A percentile compares a stretch with the other conserved stretches of the same genome.
Evolutionary conservation across 1,139 yeast genomes (phyloP).

Genomic region (Saccharomyces pastorianus): DNA sequence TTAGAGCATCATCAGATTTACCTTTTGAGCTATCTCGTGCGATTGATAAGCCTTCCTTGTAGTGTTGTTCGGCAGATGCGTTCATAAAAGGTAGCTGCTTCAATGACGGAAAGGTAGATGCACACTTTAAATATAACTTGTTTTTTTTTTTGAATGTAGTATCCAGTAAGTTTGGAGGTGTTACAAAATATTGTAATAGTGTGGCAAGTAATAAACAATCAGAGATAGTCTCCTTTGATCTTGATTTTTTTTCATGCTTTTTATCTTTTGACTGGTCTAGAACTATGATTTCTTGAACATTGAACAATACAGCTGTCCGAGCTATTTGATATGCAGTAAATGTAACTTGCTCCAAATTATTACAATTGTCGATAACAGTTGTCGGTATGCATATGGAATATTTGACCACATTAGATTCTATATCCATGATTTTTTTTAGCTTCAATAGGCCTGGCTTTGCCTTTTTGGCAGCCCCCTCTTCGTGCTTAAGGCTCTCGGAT

Average conservation of each 20-base stretch:
- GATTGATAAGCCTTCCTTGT: constrained; percentile 66
- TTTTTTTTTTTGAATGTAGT: constrained; percentile 47
- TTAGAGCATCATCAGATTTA: constrained; percentile 43
- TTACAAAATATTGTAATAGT: constrained; percentile 70
- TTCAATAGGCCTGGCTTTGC: constrained; percentile 7
- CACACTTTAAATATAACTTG: constrained; percentile 49
- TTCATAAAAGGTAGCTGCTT: constrained; percentile 67
- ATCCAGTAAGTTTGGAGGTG: constrained; percentile 75
- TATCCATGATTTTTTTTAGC: constrained; percentile 20
- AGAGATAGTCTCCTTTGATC: constrained; percentile 19
- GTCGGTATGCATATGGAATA: constrained; percentile 61
- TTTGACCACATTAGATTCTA: constrained; percentile 23
- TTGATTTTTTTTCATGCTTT: constrained; percentile 9
- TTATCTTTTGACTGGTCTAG: constrained; percentile 38
- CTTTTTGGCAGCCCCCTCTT: neutral
- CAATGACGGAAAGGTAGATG: constrained; percentile 61
- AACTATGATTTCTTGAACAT: constrained; percentile 65
- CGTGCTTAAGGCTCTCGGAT: neutral
- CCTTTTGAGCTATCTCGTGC: constrained; percentile 23
- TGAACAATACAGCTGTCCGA: constrained; percentile 58
- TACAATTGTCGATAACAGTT: constrained; percentile 50
- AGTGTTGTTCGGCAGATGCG: constrained; percentile 33
- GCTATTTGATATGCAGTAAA: constrained; percentile 71
- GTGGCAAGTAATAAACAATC: constrained; percentile 56
- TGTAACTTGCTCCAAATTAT: constrained; percentile 65